Percentiles rank a stretch among this genome's conserved stretches.
These are phyloP conservation scores for Salinomyces thailandicus DNA, from an alignment of 2,329 filamentous ascomycete species.

Conservation along the genomic window DNA sequence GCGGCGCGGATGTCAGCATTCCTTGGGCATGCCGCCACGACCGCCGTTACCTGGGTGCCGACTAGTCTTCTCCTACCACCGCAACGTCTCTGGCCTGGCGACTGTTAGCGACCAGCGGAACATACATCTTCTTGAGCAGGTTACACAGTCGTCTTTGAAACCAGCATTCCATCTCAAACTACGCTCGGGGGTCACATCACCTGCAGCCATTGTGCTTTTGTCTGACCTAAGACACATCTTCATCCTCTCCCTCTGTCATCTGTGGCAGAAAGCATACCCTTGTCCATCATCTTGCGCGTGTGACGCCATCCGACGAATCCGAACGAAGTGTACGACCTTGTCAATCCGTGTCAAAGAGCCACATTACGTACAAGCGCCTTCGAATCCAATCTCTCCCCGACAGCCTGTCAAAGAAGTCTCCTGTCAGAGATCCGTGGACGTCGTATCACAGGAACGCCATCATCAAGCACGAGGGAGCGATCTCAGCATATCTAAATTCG, in stretches of 20 bases:
- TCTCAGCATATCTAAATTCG: conserved; percentile 15
- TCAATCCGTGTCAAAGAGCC: conserved; percentile 11
- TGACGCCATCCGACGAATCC: conserved; percentile 11
- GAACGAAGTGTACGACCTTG: conserved; percentile 12
- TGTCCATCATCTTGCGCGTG: conserved; percentile 8
- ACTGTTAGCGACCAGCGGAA: conserved; percentile 1
- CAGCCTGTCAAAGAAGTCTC: conserved; percentile 6
- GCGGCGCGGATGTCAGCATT: background rate
- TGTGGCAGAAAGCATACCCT: conserved; percentile 6
- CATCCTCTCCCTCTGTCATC: conserved; percentile 1
- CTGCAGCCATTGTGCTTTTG: conserved; percentile 12
- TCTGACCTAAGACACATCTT: conserved; percentile 5
- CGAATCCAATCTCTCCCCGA: conserved; percentile 7
- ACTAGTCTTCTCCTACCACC: background rate
- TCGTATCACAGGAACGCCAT: conserved; percentile 11
- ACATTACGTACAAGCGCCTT: conserved; percentile 2
- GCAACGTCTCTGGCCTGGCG: background rate
- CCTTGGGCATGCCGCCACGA: background rate
- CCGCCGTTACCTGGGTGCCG: conserved; percentile 17
- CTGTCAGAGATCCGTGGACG: conserved; percentile 9
- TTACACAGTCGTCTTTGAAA: conserved; percentile 22
- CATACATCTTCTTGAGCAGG: conserved; percentile 1
- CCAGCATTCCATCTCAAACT: conserved; percentile 15
- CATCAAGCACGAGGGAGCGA: conserved; percentile 7
- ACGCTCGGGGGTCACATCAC: conserved; percentile 11